These are phyloP conservation scores for Hyphopichia wangnamkhiaoensis DNA, from an alignment of 1,139 yeast species.

Conservation along the genomic window DNA sequence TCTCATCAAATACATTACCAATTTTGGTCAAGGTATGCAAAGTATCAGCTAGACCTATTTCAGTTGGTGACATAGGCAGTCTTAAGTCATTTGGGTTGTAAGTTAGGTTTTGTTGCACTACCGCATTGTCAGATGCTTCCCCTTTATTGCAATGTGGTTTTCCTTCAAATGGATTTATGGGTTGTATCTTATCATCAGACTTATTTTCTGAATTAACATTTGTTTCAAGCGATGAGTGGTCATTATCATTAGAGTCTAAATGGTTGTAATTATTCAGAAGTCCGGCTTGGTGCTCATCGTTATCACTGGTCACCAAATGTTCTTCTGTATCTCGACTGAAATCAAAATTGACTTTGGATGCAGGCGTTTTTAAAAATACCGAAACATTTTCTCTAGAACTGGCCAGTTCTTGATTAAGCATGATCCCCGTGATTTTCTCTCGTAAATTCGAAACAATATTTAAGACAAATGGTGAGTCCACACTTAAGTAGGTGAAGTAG, in stretches of 20 bases:
- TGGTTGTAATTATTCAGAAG: background rate
- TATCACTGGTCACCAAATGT: no score
- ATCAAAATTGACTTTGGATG: background rate
- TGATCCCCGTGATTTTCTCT: slow-evolving; percentile 44
- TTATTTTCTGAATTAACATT: no score
- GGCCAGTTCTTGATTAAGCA: slow-evolving; percentile 24
- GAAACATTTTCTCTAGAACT: background rate
- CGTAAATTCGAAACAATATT: slow-evolving; percentile 67
- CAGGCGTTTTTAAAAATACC: slow-evolving; percentile 1
- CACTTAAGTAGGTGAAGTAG: slow-evolving; percentile 66
- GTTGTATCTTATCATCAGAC: no score
- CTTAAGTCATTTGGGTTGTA: background rate
- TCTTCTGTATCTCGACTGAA: background rate
- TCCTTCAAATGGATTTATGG: no score
- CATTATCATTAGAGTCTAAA: no score
- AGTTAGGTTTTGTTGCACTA: background rate
- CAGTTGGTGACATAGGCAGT: slow-evolving; percentile 17
- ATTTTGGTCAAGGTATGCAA: slow-evolving; percentile 31
- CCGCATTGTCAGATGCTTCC: background rate
- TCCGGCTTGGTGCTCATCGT: background rate
- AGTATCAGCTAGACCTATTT: slow-evolving; percentile 22
- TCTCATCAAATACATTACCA: slow-evolving; percentile 41
- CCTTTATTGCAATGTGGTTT: no score
- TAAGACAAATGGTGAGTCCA: slow-evolving; percentile 69
- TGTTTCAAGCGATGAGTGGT: no score